Base-by-base conservation (phyloP, 2,329 filamentous ascomycete species). In the Trichophyton mentagrophytes region DNA sequence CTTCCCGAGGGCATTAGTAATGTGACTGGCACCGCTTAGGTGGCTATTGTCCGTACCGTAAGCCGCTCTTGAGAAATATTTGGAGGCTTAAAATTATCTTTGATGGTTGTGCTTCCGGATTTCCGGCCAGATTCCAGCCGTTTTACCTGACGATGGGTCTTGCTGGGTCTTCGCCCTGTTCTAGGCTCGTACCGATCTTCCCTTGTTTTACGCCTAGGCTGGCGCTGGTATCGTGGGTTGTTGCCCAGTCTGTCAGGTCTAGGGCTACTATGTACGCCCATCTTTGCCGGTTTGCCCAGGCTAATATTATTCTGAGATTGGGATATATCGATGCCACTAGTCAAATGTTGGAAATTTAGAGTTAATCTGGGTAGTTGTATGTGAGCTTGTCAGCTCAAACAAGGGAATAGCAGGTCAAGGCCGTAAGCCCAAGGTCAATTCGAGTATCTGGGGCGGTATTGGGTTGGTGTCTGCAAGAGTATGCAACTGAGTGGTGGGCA, bases 51-150 rank as follows among this genome's bases (percentile, higher is more conserved):
- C 20, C 76, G 66, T 68, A 83, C 82, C 15, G 81, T 83, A 59
- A 84, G 71, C 8, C 80, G 77, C n/a, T 76, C 72, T 57, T 76
- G 75, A 9, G 77, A 69, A 47, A 87, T 77, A 58, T 79, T 79
- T 2, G 77, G 69, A 0, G 84, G 84, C 11, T 73, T 73, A 63
- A 86, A 87, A 20, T 79, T 79, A 5, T 76, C 70, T 70, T 84
- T 79, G 6, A 85, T 73, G 46, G 80, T 66, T 30, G 69, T 67
- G 51, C 65, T 70, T 40, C 70, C 69, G 56, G 58, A 65, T 22
- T 61, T 67, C 63, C 68, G 66, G 67, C 70, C 63, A 36, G 57
- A 36, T 4, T 17, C 55, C 3, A 13, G 33, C 15, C 36, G 36
- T 56, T n/a, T 56, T 17, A 4, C 6, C 9, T 40, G 17, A 36